Base-by-base conservation (phyloP, 108 stramenopile species). In the Pseudonitzschia delicatissima region DNA sequence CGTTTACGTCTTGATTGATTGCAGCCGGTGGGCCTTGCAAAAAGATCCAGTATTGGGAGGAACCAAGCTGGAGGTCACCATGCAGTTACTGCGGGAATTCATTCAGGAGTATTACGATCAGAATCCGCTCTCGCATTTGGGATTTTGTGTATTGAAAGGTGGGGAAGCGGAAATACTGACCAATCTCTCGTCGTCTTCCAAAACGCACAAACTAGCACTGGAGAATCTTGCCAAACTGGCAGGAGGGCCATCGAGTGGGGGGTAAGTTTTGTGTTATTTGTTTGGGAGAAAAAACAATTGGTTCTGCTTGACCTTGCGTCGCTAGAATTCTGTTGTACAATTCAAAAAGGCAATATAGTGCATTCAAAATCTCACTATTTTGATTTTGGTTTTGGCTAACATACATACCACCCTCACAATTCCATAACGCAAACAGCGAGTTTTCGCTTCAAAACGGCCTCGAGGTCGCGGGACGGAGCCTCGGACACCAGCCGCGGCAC, bases 111-210 rank as follows among this genome's bases (percentile, higher is more conserved):
- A 79, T 65, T 90, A 83, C 64, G 92, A 93, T 78, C 87, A 93
- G 57, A 93, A 93, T 78, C 92, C 92, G 1, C 58, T 93, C 57
- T 85, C 85, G 6, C 92, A 93, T 57, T 72, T 93, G 64, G 92
- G 92, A 3, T 74, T 88, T 51, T 64, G 88, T 5, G n/a, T 87
- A 17, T 53, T 86, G 26, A 69, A 76, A 47, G 77, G 90, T 65
- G 92, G 92, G 8, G 92, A 93, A 73, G 88, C 88, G 12, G 88
- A 93, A 64, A 81, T 93, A 61, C 57, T 93, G 53, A 82, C 92
- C 17, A 79, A 72, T 25, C 70, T 93, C 40, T 78, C 82, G 21
- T 74, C 79, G 15, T 85, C 78, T 66, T 72, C 77, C 47, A 82
- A 77, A 57, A 73, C 82, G 23, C 86, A 89, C 77, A 84, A 79